These are phyloP conservation scores for Fusarium ambrosium DNA, from an alignment of 2,329 filamentous ascomycete species.

Conservation along the genomic window DNA sequence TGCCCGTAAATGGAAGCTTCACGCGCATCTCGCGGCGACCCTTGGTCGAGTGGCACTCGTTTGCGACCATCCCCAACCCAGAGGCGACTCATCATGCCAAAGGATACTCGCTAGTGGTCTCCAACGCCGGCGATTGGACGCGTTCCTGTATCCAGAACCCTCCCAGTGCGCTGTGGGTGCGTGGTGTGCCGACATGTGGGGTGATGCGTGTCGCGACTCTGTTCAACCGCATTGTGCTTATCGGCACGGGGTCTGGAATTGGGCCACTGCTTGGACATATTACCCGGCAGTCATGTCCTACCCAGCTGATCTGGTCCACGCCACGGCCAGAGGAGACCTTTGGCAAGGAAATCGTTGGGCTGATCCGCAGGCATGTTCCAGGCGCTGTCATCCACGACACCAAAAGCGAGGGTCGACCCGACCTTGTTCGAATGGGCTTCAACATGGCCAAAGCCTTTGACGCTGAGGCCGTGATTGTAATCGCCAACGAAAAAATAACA, in stretches of 20 bases:
- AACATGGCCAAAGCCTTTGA: conserved; percentile 69
- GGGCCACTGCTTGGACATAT: conserved; percentile 75
- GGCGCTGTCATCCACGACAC: conserved; percentile 78
- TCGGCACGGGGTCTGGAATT: conserved; percentile 81
- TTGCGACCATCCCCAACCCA: conserved; percentile 78
- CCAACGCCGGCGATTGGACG: conserved; percentile 84
- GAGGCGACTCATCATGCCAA: conserved; percentile 46
- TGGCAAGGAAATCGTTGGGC: conserved; percentile 67
- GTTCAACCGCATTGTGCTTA: conserved; percentile 74
- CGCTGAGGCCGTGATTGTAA: conserved; percentile 79
- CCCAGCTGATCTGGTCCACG: conserved; percentile 78
- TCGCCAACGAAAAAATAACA: conserved; percentile 78
- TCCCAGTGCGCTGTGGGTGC: conserved; percentile 74
- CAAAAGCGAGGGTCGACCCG: conserved; percentile 67
- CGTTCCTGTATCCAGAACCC: conserved; percentile 71
- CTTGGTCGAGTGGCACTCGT: conserved; percentile 80
- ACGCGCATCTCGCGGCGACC: conserved; percentile 72
- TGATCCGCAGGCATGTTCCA: conserved; percentile 70
- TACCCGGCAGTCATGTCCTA: conserved; percentile 61
- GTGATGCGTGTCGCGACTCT: conserved; percentile 76
- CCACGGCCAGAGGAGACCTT: conserved; percentile 73
- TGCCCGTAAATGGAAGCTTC: conserved; percentile 63
- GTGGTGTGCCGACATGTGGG: conserved; percentile 75
- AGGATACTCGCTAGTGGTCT: conserved; percentile 78
- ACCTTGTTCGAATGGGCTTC: conserved; percentile 64